These are phyloP conservation scores for Geosmithia flava DNA, from an alignment of 2,329 filamentous ascomycete species.

Conservation along the genomic window DNA sequence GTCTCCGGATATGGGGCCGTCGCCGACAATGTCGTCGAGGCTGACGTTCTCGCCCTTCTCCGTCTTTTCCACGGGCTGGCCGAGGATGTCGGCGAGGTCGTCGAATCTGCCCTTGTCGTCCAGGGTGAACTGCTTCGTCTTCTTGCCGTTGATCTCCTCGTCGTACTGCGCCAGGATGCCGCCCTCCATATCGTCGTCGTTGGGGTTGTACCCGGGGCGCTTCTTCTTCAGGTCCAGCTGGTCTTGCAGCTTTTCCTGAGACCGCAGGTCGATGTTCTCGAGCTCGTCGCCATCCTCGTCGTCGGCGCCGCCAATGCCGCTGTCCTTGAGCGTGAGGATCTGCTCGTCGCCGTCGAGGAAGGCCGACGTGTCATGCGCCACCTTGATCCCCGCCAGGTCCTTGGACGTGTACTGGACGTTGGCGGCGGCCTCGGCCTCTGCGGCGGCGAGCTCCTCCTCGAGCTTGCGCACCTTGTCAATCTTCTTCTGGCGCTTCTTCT, in stretches of 20 bases:
- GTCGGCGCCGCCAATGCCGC: slow-evolving; percentile 62
- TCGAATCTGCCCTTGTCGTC: slow-evolving; percentile 62
- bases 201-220: slow-evolving; percentile 77
- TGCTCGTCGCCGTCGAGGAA: slow-evolving; percentile 80
- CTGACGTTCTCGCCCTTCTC: slow-evolving; percentile 59
- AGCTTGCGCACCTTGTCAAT: slow-evolving; percentile 63
- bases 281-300: slow-evolving; percentile 87
- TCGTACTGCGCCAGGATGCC: slow-evolving; percentile 84
- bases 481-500: slow-evolving; percentile 91
- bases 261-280: slow-evolving; percentile 61
- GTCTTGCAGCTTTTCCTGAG: slow-evolving; percentile 61
- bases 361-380: slow-evolving; percentile 72
- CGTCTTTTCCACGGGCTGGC: slow-evolving; percentile 36
- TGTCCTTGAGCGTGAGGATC: slow-evolving; percentile 88
- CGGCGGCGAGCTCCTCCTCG: slow-evolving; percentile 68
- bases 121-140: slow-evolving; percentile 76
- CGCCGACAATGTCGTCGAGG: slow-evolving; percentile 59
- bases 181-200: slow-evolving; percentile 52
- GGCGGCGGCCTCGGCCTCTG: slow-evolving; percentile 53
- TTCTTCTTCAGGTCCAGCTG: slow-evolving; percentile 82
- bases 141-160: slow-evolving; percentile 76
- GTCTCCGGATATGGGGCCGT: slow-evolving; percentile 49
- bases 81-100: slow-evolving; percentile 45
- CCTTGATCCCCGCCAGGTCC: slow-evolving; percentile 81
- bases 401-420: slow-evolving; percentile 65